Evolutionary conservation across 306 rosid genomes (phyloP).

Genomic region (Acacia confusa): DNA sequence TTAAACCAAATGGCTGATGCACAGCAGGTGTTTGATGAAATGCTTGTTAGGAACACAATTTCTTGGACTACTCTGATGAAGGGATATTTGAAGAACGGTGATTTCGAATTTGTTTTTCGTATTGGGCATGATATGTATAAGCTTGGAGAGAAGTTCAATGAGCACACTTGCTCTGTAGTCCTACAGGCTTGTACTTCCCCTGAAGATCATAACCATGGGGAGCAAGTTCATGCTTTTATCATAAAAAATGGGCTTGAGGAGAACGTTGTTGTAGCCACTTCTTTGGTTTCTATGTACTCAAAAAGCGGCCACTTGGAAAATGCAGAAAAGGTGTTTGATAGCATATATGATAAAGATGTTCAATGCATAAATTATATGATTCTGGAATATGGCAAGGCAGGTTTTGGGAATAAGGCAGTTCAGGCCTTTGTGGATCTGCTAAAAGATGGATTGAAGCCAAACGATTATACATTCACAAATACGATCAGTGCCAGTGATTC

Average conservation of each 20-base stretch:
- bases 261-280: slow-evolving; percentile 47
- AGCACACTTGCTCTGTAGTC: slow-evolving; percentile 55
- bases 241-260: slow-evolving; percentile 45
- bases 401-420: slow-evolving; percentile 42
- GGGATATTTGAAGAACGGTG: slow-evolving; percentile 43
- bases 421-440: slow-evolving; percentile 39
- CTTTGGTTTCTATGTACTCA: slow-evolving; percentile 55
- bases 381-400: slow-evolving; percentile 51
- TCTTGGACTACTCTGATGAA: slow-evolving; percentile 63
- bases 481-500: slow-evolving; percentile 39
- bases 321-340: slow-evolving; percentile 48
- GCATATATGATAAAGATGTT: slow-evolving; percentile 37
- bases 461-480: slow-evolving; percentile 46
- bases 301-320: slow-evolving; percentile 39
- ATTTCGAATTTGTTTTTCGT: slow-evolving; percentile 36
- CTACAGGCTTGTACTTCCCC: slow-evolving; percentile 42
- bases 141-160: slow-evolving; percentile 45
- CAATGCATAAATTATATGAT: slow-evolving; percentile 57
- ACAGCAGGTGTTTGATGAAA: slow-evolving; percentile 49
- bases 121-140: slow-evolving; percentile 43
- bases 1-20: slow-evolving; percentile 41
- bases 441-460: slow-evolving; percentile 42
- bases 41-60: slow-evolving; percentile 45
- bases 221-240: slow-evolving; percentile 49
- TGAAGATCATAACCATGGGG: slow-evolving; percentile 28